These are phyloP conservation scores for Buddleja alternifolia DNA, from an alignment of 257 asterid genomes.

Conservation along the genomic window DNA sequence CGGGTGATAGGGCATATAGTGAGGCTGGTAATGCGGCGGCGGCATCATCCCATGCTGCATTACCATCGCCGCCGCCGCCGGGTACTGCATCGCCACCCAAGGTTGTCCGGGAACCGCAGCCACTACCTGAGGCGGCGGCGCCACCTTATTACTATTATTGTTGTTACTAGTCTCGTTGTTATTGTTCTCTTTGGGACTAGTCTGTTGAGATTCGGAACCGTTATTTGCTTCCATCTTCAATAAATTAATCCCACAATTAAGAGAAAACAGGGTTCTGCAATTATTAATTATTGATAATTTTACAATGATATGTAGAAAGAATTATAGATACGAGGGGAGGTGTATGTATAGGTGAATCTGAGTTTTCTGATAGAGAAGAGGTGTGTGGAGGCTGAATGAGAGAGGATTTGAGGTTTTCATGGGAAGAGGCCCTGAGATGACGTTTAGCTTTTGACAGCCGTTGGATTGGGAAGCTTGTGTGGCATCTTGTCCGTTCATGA, in stretches of 20 bases:
- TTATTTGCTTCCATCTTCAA: slow-evolving; percentile 52
- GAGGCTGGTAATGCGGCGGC: slow-evolving; percentile 62
- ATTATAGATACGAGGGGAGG: background rate
- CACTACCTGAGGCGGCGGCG: slow-evolving; percentile 33
- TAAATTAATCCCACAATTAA: slow-evolving; percentile 1
- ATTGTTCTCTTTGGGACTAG: slow-evolving; percentile 25
- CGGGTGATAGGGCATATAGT: slow-evolving; percentile 71
- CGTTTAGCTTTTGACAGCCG: slow-evolving; percentile 39
- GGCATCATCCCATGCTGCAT: slow-evolving; percentile 88
- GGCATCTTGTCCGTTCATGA: slow-evolving; percentile 36
- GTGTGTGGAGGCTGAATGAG: slow-evolving; percentile 53
- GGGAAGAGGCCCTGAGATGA: slow-evolving; percentile 56
- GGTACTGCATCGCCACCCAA: slow-evolving; percentile 87
- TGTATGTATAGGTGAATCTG: slow-evolving; percentile 46
- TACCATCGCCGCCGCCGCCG: slow-evolving; percentile 78
- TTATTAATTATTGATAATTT: slow-evolving; percentile 13
- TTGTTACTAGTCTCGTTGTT: slow-evolving; percentile 24
- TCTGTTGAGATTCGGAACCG: slow-evolving; percentile 52
- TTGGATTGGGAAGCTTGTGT: slow-evolving; percentile 35
- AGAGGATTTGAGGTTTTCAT: slow-evolving; percentile 54
- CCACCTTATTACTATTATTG: slow-evolving; percentile 21
- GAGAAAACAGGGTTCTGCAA: background rate
- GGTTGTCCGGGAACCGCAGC: slow-evolving; percentile 52
- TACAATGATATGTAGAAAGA: background rate
- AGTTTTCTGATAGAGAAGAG: slow-evolving; percentile 28